Evolutionary conservation across 768 basidiomycete genomes (phyloP), one percentile per base, ranked within the genome.

Genomic region (Podaxis sp.): DNA sequence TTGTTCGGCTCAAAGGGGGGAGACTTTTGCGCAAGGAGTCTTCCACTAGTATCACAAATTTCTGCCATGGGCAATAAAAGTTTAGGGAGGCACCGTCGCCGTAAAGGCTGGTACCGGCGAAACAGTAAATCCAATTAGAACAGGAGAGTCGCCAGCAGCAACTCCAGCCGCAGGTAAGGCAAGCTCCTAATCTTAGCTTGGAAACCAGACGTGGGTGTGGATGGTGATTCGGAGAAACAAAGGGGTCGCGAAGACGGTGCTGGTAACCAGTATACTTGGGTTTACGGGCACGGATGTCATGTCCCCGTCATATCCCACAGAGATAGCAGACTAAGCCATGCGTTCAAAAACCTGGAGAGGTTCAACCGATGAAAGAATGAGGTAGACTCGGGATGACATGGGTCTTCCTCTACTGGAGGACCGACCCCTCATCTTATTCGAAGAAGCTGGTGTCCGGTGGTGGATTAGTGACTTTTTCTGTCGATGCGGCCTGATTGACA

Each of bases 1-100:
- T 91, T 89, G 66, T 85, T 85, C 1, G 90, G 89, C n/a, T 90
- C 89, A 65, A 92, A 91, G 37, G 91, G 73, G 25, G 87, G 88
- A 2, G 89, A 90, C 25, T 86, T 86, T 57, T 86, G 82, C 59
- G 70, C 71, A 42, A 48, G 3, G 16, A 23, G 13, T 11, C 84
- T 76, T 44, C 79, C 77, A 25, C 82, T 80, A 11, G 77, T 70
- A 62, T 77, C 80, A 11, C 72, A 74, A 40, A 88, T 84, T 60
- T 87, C 84, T 11, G 88, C 74, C 50, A 89, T 86, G 0, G 89
- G 90, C n/a, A 88, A 77, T 32, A 89, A 91, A 2, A 88, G 90
- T n/a, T 78, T 85, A 5, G 84, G 88, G 18, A 78, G 82, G n/a
- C 73, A 74, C 50, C 78, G 81, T 40, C 79, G 79, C 18, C 73